Base-by-base conservation (phyloP, 164 flowering plant species). In the Taxillus chinensis region DNA sequence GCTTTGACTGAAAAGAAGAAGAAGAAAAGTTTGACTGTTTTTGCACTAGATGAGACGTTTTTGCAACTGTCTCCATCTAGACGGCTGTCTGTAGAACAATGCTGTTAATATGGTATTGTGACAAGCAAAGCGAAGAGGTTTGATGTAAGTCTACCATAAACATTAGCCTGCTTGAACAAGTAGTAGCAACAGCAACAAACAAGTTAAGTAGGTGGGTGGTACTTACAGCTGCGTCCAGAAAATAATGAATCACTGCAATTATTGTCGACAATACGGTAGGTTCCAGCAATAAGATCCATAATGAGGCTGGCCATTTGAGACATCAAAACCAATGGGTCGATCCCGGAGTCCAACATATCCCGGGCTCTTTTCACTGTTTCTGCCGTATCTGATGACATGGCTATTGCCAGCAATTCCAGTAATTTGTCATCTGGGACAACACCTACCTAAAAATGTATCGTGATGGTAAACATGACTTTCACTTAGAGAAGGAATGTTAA, bases 211-310 rank as follows among this genome's bases (percentile, higher is more conserved):
- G 5, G 27, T 27, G n/a, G n/a, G 57, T 27, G n/a, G 55, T 51
- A 79, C 99, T 89, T 79, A 90, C 99, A 77, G 49, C 74, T 82
- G 64, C 82, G 74, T 61, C 85, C 82, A 61, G 81, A 79, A 63
- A 82, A 71, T 55, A 75, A 65, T 39, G 84, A 74, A 41, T 74
- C 75, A 55, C 72, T 67, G 42, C 65, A 51, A 61, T 80, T 75
- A 8, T 80, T 65, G 72, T 83, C 86, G 54, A 69, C 68, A 48
- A 71, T 64, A 14, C 68, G 83, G 77, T 86, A 79, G 39, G 85
- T 81, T 71, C 98, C 97, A 73, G 97, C 96, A 74, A 93, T 93
- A 27, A 90, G 87, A 74, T 93, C 99, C 92, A 90, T 92, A 63
- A 95, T 91, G 54, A 95, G 90, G 62, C 95, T 85, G 45, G 96